Base-by-base conservation (phyloP, 169 alveolate species). In the Cyclospora cayetanensis region DNA sequence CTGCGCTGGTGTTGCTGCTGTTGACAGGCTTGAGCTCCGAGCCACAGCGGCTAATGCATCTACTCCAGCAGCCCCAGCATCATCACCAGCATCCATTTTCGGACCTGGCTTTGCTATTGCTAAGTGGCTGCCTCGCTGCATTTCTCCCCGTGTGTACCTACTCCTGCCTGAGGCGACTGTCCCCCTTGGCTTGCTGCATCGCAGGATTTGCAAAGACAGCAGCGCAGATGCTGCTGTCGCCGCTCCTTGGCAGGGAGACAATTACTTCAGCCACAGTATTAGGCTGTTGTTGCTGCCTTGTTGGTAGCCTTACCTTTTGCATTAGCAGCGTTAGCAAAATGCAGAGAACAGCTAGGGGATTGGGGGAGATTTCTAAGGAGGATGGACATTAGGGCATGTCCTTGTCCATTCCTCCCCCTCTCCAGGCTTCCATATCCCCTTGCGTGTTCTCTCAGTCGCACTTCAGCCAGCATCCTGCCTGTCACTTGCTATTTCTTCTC, bases 121-220 rank as follows among this genome's bases (percentile, higher is more conserved):
- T 29, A 2, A 52, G 63, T 11, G 91, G 91, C n/a, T 29, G 66
- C 27, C 91, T 83, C 20, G 91, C 91, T 25, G 80, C 91, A 2
- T 68, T 83, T 55, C 34, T 83, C 12, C 91, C 91, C 22, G 18
- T 83, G 65, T 52, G 79, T 4, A 52, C 91, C n/a, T 83, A 83
- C 29, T 3, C 25, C n/a, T 83, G 91, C 72, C 39, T 83, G n/a
- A 43, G 82, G 42, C 41, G 65, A 35, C 91, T 83, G 65, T 83
- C 91, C 18, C 91, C 91, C 7, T 31, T 83, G 7, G 66, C 91
- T 12, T 83, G 91, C 82, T 83, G 91, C 66, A 25, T 83, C 7
- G 79, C 68, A 18, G 91, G 91, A 1, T 83, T 83, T 39, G 11
- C 68, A 4, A 83, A 83, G 29, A 83, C 63, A 22, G 66, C 82